Percentiles rank a stretch among this genome's conserved stretches.
These are phyloP conservation scores for Stenogyne calaminthoides DNA, from an alignment of 305 asterid species.

Conservation along the genomic window DNA sequence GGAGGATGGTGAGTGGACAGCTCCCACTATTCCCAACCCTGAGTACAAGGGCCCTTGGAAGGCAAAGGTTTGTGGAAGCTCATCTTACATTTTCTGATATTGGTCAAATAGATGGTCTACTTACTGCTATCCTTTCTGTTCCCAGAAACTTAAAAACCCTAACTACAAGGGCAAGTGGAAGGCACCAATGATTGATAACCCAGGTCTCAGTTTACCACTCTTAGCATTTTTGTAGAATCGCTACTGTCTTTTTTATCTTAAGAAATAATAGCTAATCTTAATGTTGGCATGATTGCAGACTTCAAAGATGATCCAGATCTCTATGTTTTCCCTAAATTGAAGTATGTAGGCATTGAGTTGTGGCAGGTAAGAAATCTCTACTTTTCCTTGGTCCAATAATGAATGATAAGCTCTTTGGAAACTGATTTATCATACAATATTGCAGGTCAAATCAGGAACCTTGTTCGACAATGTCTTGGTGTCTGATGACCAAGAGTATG, in stretches of 20 bases:
- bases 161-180: slow-evolving; percentile 98
- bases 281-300: slow-evolving; percentile 45
- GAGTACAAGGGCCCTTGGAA: slow-evolving; percentile 98
- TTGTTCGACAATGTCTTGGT: slow-evolving; percentile 86
- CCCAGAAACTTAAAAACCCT: slow-evolving; percentile 95
- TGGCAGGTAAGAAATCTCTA: slow-evolving; percentile 71
- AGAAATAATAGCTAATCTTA: slow-evolving; percentile 17
- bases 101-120: neutral
- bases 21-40: slow-evolving; percentile 93
- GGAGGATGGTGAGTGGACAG: slow-evolving; percentile 98
- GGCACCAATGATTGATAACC: slow-evolving; percentile 96
- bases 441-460: slow-evolving; percentile 98
- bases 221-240: neutral
- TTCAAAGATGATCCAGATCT: slow-evolving; percentile 94
- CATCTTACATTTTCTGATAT: neutral
- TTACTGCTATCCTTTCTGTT: slow-evolving; percentile 17
- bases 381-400: neutral
- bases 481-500: slow-evolving; percentile 84
- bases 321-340: slow-evolving; percentile 83
- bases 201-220: slow-evolving; percentile 49
- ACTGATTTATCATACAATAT: neutral
- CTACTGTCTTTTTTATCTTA: neutral
- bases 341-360: slow-evolving; percentile 93
- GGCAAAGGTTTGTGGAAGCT: slow-evolving; percentile 63
- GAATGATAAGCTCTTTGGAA: neutral